Evolutionary conservation across 2,329 filamentous ascomycete genomes (phyloP), one percentile per base, ranked within the genome.

Genomic region (Stagonosporopsis chrysanthemi): DNA sequence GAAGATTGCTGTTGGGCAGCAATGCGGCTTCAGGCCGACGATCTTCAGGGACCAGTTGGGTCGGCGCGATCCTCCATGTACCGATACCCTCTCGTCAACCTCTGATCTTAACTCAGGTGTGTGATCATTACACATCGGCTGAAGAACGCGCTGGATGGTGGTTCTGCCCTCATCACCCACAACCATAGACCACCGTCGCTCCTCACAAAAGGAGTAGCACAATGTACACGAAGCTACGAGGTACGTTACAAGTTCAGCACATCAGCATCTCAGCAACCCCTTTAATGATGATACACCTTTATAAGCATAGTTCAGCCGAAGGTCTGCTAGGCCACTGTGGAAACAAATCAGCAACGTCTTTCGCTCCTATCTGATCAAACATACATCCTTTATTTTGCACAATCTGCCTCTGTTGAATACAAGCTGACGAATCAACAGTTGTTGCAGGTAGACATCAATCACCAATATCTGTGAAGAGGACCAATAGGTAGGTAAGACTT

Each of bases 261-360:
- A 44, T 43, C 52, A 47, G 28, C 11, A 9, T 9, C n/a, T n/a
- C n/a, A n/a, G n/a, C n/a, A n/a, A 31, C 11, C 11, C 28, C 24
- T 52, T 69, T 67, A 61, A 39, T 77, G 75, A 78, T 78, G 73
- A 77, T 73, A 67, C 57, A 64, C 65, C 61, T 69, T 65, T 69
- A 70, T 73, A 77, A 73, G 75, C 75, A 78, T 78, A 77, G 75
- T 78, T 78, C 76, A 78, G 68, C 76, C 75, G 73, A 78, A 60
- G 72, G 72, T 68, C 68, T 67, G 62, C 55, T 58, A 56, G 71
- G 67, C 66, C 68, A 61, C 64, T 78, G 76, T 70, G 75, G 75
- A 77, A 64, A 74, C 66, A 71, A 76, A 72, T 67, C 62, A 70
- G 72, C 67, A 70, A 70, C 70, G 74, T 78, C 75, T 77, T 78